Conservation (phyloP, 257 asterid genomes). For the Avicennia marina region DNA sequence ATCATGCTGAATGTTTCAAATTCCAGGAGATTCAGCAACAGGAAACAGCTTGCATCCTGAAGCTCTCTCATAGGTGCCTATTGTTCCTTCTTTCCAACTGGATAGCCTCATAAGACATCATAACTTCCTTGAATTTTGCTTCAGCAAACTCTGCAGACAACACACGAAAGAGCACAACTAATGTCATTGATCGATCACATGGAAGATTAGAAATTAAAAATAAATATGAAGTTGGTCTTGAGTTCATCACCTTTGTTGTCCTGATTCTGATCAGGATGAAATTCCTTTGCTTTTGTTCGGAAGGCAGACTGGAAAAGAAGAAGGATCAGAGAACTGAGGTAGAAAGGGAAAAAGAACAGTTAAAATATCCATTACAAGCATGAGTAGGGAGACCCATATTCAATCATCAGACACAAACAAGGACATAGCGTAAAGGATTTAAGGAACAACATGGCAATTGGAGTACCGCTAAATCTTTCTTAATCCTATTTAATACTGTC, state of each 20-base stretch:
- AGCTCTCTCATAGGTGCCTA: conserved; percentile 4
- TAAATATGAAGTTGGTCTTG: too few species aligned
- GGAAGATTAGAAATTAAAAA: too few species aligned
- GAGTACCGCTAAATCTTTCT: too few species aligned
- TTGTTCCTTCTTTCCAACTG: conserved; percentile 57
- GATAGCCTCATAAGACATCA: conserved; percentile 52
- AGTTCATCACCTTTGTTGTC: conserved; percentile 51
- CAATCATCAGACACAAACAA: too few species aligned
- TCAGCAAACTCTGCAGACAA: conserved; percentile 55
- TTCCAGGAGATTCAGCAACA: not conserved
- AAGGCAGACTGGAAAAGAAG: conserved; percentile 66
- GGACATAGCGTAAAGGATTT: too few species aligned
- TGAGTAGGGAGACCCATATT: too few species aligned
- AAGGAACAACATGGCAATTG: too few species aligned
- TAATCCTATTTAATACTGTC: too few species aligned
- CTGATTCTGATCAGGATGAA: conserved; percentile 94
- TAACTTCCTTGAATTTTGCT: conserved; percentile 81
- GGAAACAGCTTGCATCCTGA: not conserved
- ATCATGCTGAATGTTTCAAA: not conserved
- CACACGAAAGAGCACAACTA: not conserved
- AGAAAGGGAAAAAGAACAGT: too few species aligned
- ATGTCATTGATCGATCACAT: not conserved
- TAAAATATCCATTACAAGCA: too few species aligned
- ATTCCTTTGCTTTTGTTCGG: conserved; percentile 77
- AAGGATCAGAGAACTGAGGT: not conserved